Evolutionary conservation across 176 grass and related monocot genomes (phyloP).

Genomic region (Bothriochloa decipiens): DNA sequence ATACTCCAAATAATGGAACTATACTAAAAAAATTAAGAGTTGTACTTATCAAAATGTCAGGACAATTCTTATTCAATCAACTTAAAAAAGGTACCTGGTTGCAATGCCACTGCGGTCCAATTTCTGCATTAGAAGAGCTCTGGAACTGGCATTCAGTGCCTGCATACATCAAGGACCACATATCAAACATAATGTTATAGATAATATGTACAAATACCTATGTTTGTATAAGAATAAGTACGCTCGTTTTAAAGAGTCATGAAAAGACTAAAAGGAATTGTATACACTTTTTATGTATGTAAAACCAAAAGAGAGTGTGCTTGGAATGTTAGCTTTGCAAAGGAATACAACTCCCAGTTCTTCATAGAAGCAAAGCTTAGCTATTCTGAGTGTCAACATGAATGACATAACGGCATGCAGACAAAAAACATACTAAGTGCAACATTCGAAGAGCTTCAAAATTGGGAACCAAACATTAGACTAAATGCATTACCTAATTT

Average conservation of each 20-base stretch:
- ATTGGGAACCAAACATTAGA: background rate
- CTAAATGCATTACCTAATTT: background rate
- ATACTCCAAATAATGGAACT: background rate
- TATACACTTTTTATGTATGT: background rate
- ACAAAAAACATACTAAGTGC: background rate
- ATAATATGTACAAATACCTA: background rate
- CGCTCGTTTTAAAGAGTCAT: background rate
- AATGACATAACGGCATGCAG: background rate
- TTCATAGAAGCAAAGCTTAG: background rate
- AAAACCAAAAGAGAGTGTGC: background rate
- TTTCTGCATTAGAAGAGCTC: conserved; percentile 97
- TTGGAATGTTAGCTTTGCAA: background rate
- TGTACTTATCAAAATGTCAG: background rate
- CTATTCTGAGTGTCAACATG: background rate
- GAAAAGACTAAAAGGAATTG: background rate
- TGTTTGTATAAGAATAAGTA: background rate
- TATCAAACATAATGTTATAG: conserved; percentile 17
- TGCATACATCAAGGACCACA: conserved; percentile 44
- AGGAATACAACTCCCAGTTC: background rate
- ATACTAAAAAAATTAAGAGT: background rate
- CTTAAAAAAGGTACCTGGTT: conserved; percentile 58
- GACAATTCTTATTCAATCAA: conserved; percentile 26
- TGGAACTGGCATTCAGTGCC: conserved; percentile 94
- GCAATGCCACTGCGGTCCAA: conserved; percentile 83
- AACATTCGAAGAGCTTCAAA: background rate